Evolutionary conservation across 495 filamentous ascomycete genomes (phyloP).

Genomic region (Annulohypoxylon bovei): DNA sequence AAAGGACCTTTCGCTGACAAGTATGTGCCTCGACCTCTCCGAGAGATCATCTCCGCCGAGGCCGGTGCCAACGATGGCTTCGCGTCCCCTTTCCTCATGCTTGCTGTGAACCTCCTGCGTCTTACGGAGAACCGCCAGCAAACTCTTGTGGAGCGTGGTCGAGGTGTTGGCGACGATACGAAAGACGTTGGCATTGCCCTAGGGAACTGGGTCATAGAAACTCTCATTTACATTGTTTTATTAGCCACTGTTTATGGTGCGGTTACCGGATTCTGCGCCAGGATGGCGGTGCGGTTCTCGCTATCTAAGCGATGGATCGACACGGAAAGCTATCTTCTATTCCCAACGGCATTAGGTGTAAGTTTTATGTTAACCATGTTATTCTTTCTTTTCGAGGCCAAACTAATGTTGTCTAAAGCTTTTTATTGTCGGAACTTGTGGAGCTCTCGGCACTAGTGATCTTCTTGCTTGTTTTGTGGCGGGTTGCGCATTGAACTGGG

Average conservation of each 20-base stretch:
- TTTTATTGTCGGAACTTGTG: conserved; percentile 83
- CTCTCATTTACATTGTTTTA: conserved; percentile 80
- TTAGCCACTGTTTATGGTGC: conserved; percentile 77
- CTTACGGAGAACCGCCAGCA: conserved; percentile 56
- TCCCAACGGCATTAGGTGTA: conserved; percentile 83
- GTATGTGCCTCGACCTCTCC: conserved; percentile 64
- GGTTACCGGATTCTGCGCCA: conserved; percentile 70
- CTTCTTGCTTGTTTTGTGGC: conserved; percentile 92
- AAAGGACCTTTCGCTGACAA: conserved; percentile 71
- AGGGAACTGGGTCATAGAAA: conserved; percentile 82
- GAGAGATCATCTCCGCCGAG: conserved; percentile 71
- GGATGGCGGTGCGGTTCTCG: conserved; percentile 65
- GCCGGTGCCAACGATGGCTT: conserved; percentile 71
- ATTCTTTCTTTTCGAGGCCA: not conserved
- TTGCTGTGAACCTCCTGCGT: conserved; percentile 64
- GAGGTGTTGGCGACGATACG: conserved; percentile 56
- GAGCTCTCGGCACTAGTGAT: conserved; percentile 87
- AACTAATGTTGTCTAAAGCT: conserved; percentile 39
- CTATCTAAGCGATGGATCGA: conserved; percentile 79
- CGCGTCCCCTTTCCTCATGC: conserved; percentile 67
- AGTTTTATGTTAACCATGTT: conserved; percentile 41
- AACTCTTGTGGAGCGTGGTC: conserved; percentile 61
- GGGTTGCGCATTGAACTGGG: conserved; percentile 86
- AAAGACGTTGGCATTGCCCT: conserved; percentile 73
- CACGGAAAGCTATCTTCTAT: conserved; percentile 84